These are phyloP conservation scores for Yarrowia yakushimensis DNA, from an alignment of 805 yeast species.

Conservation along the genomic window DNA sequence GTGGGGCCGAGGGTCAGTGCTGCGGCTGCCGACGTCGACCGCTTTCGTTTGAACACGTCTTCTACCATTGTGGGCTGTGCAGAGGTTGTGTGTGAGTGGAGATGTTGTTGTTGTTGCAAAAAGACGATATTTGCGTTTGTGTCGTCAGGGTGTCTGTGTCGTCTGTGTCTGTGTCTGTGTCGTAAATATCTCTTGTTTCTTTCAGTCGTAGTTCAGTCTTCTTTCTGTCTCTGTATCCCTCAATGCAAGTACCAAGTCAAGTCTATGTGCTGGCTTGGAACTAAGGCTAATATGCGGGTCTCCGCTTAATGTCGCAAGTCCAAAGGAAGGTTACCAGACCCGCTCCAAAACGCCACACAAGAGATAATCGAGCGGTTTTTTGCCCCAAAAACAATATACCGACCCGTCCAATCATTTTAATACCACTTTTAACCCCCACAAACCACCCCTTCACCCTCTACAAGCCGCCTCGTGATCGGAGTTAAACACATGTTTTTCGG, in stretches of 20 bases:
- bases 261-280: not conserved
- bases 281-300: conserved; percentile 14
- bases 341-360: no score
- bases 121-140: not conserved
- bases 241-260: not conserved
- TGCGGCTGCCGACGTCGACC: conserved; percentile 15
- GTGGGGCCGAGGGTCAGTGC: conserved; percentile 4
- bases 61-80: conserved; percentile 1
- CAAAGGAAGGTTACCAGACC: conserved; percentile 11
- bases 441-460: no score
- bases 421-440: not conserved
- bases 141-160: not conserved
- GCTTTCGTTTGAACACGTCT: conserved; percentile 20
- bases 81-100: not conserved
- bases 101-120: no score
- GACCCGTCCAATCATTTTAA: no score
- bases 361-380: no score
- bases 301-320: conserved; percentile 20
- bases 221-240: no score
- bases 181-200: no score
- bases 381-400: no score
- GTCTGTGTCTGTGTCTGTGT: not conserved
- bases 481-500: conserved; percentile 12
- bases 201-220: not conserved
- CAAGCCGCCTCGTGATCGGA: not conserved